Base-by-base conservation (phyloP, 768 basidiomycete species). In the Tylopilus felleus region DNA sequence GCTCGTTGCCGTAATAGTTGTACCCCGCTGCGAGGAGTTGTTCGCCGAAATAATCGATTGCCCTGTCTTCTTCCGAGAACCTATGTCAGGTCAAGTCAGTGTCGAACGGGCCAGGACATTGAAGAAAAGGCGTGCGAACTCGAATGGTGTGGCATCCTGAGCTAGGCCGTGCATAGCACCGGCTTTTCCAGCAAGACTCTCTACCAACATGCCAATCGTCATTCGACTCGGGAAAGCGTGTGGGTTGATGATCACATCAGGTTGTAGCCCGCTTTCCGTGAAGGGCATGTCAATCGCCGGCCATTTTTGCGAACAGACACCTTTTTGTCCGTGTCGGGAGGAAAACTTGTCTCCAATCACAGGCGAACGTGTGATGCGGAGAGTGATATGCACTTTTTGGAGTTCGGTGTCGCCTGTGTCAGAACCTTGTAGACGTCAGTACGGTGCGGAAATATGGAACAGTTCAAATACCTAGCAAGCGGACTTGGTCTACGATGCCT, bases 181-280 rank as follows among this genome's bases (percentile, higher is more conserved):
- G 2, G 97, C 90, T 72, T 99, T 99, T n/a, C 97, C 97, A 0
- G 97, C 97, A 85, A 98, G 86, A 73, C 93, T 96, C 78, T 99
- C 97, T 53, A 99, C 93, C 69, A 99, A 86, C 97, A 99, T 99
- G 55, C 97, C 97, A 63, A 99, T 99, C 1, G 97, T 99, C 97
- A 99, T 99, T 62, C 97, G 91, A 78, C 87, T 90, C 2, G 97
- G 97, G 79, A 99, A 99, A 16, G 97, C 97, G 70, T 99, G 97
- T 33, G 97, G 97, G 73, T 99, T 99, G 77, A 99, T 98, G 70
- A 99, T 98, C 47, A 99, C 84, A 72, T 99, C 97, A 1, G 97
- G 97, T 71, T 98, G 96, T 81, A 99, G 94, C 16, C 97, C 97
- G 53, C 92, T 96, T 75, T 99, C 97, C 63, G 86, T 87, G 80